Conservation (phyloP, 495 filamentous ascomycete genomes). For the Penicillium angulare region DNA sequence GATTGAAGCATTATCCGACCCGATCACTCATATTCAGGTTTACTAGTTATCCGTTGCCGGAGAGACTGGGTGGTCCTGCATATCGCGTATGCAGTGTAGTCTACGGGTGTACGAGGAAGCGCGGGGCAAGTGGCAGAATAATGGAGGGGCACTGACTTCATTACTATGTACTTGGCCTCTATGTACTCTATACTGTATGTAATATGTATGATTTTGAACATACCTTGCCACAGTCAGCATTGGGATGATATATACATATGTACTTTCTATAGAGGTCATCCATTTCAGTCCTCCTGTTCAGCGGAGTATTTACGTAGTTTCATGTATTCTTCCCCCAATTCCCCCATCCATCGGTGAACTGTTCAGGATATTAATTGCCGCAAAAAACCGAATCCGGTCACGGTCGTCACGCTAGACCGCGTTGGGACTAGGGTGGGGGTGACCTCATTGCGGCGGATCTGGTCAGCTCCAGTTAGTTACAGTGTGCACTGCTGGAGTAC, state of each 20-base stretch:
- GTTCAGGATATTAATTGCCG: constrained; percentile 27
- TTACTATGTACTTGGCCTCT: neutral
- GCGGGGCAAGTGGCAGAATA: constrained; percentile 25
- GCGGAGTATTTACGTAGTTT: too few relatives aligned
- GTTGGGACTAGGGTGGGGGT: constrained; percentile 30
- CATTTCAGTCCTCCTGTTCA: too few relatives aligned
- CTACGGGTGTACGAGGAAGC: constrained; percentile 1
- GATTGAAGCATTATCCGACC: constrained; percentile 19
- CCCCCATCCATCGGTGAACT: constrained; percentile 31
- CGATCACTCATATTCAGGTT: constrained; percentile 4
- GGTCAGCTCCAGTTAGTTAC: too few relatives aligned
- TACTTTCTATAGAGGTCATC: too few relatives aligned
- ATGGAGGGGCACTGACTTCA: constrained; percentile 35
- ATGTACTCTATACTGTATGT: neutral
- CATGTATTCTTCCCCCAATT: too few relatives aligned
- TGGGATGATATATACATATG: too few relatives aligned
- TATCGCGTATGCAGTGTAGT: neutral
- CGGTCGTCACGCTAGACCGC: constrained; percentile 5
- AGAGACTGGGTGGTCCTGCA: neutral
- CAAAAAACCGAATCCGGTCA: constrained; percentile 14
- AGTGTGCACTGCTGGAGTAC: too few relatives aligned
- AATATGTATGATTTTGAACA: too few relatives aligned
- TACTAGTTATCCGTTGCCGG: neutral
- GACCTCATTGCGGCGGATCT: too few relatives aligned
- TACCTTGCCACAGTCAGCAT: too few relatives aligned